Percentiles rank a stretch among this genome's conserved stretches.
Conservation (phyloP, 768 basidiomycete species). For the Infundibulicybe gibba region DNA sequence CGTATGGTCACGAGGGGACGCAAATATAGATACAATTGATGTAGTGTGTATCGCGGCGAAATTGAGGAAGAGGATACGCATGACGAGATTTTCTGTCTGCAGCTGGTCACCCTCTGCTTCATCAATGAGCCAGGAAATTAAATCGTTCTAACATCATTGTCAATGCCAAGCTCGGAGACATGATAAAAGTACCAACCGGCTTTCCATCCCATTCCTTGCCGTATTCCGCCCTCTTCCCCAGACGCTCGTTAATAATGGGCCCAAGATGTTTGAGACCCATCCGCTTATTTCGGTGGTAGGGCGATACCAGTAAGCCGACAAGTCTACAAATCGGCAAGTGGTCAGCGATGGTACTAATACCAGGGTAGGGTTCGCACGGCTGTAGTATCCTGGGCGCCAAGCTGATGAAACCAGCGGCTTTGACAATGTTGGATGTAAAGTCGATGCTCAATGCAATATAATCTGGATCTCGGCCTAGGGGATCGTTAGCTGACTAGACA, state of each 20-base stretch:
- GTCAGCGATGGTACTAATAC: background rate
- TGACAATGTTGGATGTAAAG: conserved; percentile 19
- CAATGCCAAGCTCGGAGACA: too few relatives aligned
- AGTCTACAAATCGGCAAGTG: background rate
- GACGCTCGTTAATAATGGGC: conserved; percentile 6
- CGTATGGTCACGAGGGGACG: background rate
- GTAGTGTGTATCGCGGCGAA: conserved; percentile 31
- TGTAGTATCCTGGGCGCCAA: conserved; percentile 24
- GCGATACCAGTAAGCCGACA: conserved; percentile 5
- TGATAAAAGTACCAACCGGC: too few relatives aligned
- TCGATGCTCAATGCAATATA: conserved; percentile 27
- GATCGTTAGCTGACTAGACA: background rate
- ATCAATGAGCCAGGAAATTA: conserved; percentile 10
- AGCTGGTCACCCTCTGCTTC: conserved; percentile 11
- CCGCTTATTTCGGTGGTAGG: background rate
- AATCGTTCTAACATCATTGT: conserved; percentile 8
- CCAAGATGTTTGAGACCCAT: conserved; percentile 2
- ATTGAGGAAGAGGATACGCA: conserved; percentile 25
- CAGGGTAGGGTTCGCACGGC: conserved; percentile 12
- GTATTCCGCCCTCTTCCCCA: background rate
- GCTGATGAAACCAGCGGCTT: conserved; percentile 9
- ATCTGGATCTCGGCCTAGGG: conserved; percentile 31
- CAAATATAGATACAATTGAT: conserved; percentile 16
- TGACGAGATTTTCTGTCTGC: conserved; percentile 6
- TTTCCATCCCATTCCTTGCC: background rate